Conservation (phyloP, 2,329 filamentous ascomycete genomes). For the Aspergillus novofumigatus region DNA sequence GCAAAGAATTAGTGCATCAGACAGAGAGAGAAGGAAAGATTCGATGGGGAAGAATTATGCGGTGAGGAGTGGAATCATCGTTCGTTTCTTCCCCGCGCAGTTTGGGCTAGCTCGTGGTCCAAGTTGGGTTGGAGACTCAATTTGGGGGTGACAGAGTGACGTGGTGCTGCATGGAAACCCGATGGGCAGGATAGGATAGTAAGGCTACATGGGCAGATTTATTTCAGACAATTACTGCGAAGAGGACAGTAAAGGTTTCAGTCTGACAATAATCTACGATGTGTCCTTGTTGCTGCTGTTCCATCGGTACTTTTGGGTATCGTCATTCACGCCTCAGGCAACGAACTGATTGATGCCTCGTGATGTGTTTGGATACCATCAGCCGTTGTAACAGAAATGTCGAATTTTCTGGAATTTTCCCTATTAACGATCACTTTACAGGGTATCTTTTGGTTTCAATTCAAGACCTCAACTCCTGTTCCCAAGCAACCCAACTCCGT, state of each 20-base stretch:
- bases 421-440: neutral
- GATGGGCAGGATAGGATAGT: constrained; percentile 6
- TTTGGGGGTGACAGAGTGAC: constrained; percentile 18
- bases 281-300: neutral
- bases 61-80: constrained; percentile 14
- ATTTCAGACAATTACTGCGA: neutral
- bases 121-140: constrained; percentile 4
- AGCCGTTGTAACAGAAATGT: neutral
- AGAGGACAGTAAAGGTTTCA: neutral
- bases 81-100: constrained; percentile 13
- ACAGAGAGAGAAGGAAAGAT: constrained; percentile 2
- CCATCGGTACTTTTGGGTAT: neutral
- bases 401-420: neutral
- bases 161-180: constrained; percentile 30
- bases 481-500: neutral
- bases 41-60: constrained; percentile 11
- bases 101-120: neutral
- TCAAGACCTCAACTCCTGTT: constrained; percentile 5
- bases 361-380: neutral
- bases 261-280: neutral
- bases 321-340: neutral
- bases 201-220: neutral
- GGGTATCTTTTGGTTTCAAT: neutral
- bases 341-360: neutral
- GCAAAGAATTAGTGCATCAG: constrained; percentile 12